Conservation (phyloP, 2,329 filamentous ascomycete species). For the Pyrenochaeta sp. region DNA sequence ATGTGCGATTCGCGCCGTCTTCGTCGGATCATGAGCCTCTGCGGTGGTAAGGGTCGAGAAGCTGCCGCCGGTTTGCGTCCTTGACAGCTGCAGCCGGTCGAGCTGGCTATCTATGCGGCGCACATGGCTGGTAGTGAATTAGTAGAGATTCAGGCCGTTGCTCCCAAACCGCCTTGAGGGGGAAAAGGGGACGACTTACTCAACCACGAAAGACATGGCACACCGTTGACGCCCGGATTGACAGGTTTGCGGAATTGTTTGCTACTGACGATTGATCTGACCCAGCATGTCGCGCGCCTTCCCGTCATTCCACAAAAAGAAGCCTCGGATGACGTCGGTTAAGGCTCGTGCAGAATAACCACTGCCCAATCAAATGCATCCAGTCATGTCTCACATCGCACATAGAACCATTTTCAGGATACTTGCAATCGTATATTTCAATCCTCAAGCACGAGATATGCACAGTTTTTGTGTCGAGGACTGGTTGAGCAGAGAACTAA, state of each 20-base stretch:
- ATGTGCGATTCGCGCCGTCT: constrained; percentile 60
- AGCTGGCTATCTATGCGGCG: constrained; percentile 66
- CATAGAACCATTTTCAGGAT: too few species aligned
- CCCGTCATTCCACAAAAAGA: constrained; percentile 2
- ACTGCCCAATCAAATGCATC: too few species aligned
- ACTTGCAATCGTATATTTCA: too few species aligned
- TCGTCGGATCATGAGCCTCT: constrained; percentile 50
- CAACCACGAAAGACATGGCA: constrained; percentile 54
- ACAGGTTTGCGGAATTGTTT: constrained; percentile 3
- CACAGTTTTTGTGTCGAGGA: too few species aligned
- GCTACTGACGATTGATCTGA: constrained; percentile 7
- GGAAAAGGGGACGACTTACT: constrained; percentile 37
- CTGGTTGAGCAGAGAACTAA: too few species aligned
- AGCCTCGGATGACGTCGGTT: constrained; percentile 9
- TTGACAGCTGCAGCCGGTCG: constrained; percentile 63
- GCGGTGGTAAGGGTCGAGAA: constrained; percentile 42
- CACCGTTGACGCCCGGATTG: constrained; percentile 21
- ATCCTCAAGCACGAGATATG: too few species aligned
- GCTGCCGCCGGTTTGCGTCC: constrained; percentile 36
- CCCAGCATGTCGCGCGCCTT: constrained; percentile 11
- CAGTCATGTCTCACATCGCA: too few species aligned
- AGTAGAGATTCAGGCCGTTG: constrained; percentile 4
- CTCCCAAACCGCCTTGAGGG: neutral
- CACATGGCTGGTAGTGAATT: constrained; percentile 57
- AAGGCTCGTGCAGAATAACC: too few species aligned